phyloP scores from a whole-genome alignment of 2,329 filamentous ascomycete species.

The Colletotrichum viniferum region DNA sequence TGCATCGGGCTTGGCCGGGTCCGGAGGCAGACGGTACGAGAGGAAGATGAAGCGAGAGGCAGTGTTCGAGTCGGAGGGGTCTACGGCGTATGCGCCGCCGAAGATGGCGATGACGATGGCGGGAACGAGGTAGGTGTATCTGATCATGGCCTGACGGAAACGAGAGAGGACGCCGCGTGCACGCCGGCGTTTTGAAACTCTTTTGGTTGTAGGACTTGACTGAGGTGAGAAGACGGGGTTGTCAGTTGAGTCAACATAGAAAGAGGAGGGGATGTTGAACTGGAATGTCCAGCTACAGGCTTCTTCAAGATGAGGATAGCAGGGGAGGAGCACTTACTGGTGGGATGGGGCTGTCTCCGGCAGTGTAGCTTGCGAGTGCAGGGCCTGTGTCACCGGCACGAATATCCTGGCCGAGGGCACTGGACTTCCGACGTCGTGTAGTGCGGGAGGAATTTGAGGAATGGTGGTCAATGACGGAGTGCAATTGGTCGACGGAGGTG shows the following conservation, averaged over 20 bases:
- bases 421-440: conserved; percentile 60
- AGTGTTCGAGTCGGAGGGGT: conserved; percentile 80
- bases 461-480: conserved; percentile 40
- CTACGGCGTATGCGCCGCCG: conserved; percentile 71
- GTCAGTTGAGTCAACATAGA: background rate
- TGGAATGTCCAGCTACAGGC: background rate
- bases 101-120: conserved; percentile 70
- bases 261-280: background rate
- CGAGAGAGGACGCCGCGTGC: conserved; percentile 52
- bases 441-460: conserved; percentile 27
- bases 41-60: conserved; percentile 85
- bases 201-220: conserved; percentile 34
- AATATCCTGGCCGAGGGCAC: conserved; percentile 56
- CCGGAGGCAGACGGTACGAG: conserved; percentile 75
- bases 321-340: background rate
- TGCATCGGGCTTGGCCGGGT: conserved; percentile 43
- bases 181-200: conserved; percentile 59
- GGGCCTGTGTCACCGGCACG: conserved; percentile 61
- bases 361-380: conserved; percentile 52
- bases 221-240: background rate
- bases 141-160: conserved; percentile 60
- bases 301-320: background rate
- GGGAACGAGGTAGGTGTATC: conserved; percentile 69
- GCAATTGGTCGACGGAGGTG: conserved; percentile 53
- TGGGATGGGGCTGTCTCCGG: background rate